Percentiles rank a stretch among this genome's conserved stretches.
These are phyloP conservation scores for Penicillium decumbens DNA, from an alignment of 2,329 filamentous ascomycete genomes.

Conservation along the genomic window DNA sequence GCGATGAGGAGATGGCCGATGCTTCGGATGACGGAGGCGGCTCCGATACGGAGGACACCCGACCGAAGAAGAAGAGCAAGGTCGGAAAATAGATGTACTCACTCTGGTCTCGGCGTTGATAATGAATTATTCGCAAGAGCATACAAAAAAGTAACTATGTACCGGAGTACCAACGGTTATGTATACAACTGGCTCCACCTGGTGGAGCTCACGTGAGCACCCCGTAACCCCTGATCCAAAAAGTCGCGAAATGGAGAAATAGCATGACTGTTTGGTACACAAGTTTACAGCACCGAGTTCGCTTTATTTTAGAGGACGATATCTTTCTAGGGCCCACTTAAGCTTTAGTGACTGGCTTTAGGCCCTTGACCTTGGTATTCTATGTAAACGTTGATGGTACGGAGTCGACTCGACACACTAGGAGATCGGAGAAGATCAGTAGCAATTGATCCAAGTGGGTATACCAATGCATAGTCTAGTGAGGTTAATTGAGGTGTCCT, in stretches of 20 bases:
- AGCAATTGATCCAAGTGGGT: not conserved
- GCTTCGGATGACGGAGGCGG: constrained; percentile 38
- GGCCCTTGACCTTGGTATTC: not conserved
- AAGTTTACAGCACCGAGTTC: not conserved
- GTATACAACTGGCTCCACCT: constrained; percentile 5
- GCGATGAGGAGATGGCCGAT: constrained; percentile 58
- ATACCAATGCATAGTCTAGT: not conserved
- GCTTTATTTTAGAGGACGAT: not conserved
- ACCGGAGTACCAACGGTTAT: not conserved
- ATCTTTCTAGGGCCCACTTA: not conserved
- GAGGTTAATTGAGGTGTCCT: constrained; percentile 4
- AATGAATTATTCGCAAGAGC: not conserved
- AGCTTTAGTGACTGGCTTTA: not conserved
- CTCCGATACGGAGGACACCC: constrained; percentile 41
- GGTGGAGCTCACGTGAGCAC: constrained; percentile 20
- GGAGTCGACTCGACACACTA: not conserved
- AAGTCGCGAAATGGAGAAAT: not conserved
- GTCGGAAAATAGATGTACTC: constrained; percentile 30
- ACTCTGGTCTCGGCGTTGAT: not conserved
- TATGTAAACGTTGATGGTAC: not conserved
- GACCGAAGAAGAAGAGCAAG: constrained; percentile 64
- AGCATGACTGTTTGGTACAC: not conserved
- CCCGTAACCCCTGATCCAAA: constrained; percentile 22
- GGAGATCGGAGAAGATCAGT: not conserved
- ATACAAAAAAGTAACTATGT: not conserved